Evolutionary conservation across 352 stramenopile species (phyloP).

Genomic region (Pythium chondricola): DNA sequence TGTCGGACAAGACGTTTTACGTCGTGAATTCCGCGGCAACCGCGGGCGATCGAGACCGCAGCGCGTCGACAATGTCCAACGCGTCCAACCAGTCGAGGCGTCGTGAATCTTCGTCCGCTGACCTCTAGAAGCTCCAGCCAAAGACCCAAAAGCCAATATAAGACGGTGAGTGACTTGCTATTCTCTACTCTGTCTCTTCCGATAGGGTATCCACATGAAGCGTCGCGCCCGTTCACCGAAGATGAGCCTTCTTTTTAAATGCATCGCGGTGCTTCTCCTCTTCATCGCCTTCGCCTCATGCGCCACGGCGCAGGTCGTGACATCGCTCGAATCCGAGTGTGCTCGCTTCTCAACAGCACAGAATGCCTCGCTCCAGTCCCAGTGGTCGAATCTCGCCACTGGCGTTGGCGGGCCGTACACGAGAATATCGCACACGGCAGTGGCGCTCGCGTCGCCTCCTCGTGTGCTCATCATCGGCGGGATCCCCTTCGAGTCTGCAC

Average conservation of each 20-base stretch:
- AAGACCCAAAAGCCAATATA: too few species aligned
- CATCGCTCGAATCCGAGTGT: slow-evolving; percentile 23
- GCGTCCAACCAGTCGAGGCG: not conserved
- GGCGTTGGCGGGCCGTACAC: slow-evolving; percentile 36
- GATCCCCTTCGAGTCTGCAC: slow-evolving; percentile 64
- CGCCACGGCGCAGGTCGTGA: not conserved
- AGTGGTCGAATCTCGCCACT: slow-evolving; percentile 22
- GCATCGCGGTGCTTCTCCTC: too few species aligned
- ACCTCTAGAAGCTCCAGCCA: too few species aligned
- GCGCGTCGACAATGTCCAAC: not conserved
- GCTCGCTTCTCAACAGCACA: slow-evolving; percentile 24
- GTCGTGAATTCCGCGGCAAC: slow-evolving; percentile 31
- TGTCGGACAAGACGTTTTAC: slow-evolving; percentile 87
- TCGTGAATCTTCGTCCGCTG: not conserved
- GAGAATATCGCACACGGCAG: slow-evolving; percentile 39
- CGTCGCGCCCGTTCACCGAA: too few species aligned
- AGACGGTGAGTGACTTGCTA: too few species aligned
- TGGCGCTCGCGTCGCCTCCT: slow-evolving; percentile 20
- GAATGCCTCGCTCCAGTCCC: slow-evolving; percentile 31
- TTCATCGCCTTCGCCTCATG: not conserved
- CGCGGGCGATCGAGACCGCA: not conserved
- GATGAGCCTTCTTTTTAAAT: too few species aligned
- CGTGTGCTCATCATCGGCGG: slow-evolving; percentile 51
- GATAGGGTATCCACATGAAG: too few species aligned
- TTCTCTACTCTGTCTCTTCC: too few species aligned